Base-by-base conservation (phyloP, 2,329 filamentous ascomycete species). In the Colletotrichum coccodes region DNA sequence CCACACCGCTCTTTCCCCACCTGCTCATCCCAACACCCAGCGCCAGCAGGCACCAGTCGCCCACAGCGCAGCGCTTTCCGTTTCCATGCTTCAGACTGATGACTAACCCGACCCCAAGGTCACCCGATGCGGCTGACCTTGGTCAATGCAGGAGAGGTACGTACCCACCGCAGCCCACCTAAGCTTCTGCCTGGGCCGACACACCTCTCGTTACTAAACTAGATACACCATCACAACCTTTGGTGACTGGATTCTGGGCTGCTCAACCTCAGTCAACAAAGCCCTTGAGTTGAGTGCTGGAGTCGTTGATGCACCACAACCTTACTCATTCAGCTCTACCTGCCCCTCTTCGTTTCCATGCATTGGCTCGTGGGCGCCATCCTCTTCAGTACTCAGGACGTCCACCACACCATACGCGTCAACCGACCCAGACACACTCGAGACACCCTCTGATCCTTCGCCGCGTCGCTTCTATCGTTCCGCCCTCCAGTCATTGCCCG, bases 371-470 rank as follows among this genome's bases (percentile, higher is more conserved):
- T 53, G 61, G 54, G 34, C 46, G 52, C 23, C 57, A 21, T 46
- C 26, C 50, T 38, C 21, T 14, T 14, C 34, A 50, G 32, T 16
- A 23, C 32, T 11, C 26, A 38, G 47, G 6, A 32, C 44, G 7
- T 28, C 42, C 44, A 67, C 64, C 59, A 44, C 50, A 53, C 16
- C 32, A 21, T 26, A 65, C 65, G 54, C 54, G 60, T 60, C 65
- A 68, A 64, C 32, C 26, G 38, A 21, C 49, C 46, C 46, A 34
- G n/a, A 44, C 46, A 68, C 36, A 34, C 40, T 21, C 38, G 32
- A 34, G 52, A 32, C 38, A 26, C 14, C 32, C 46, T 49, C 26
- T 18, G 47, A 65, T 60, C 65, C 56, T 65, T 49, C 54, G 34
- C 40, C 49, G 44, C 21, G 54, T 56, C 61, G 21, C 50, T 61